phyloP scores from a whole-genome alignment of 2,329 filamentous ascomycete genomes.

The Fusarium armeniacum region DNA sequence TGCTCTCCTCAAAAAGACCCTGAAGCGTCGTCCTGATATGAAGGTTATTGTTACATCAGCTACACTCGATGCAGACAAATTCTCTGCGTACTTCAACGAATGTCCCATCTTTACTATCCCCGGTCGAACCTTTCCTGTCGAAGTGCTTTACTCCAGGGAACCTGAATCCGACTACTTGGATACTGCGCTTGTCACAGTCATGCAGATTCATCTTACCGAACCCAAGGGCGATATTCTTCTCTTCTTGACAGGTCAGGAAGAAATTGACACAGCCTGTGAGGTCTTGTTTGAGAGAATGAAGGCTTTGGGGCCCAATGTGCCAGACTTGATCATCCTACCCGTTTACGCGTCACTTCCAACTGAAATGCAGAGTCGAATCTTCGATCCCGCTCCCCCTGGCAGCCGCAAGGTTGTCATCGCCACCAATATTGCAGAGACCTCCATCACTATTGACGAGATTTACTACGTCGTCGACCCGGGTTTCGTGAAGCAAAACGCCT shows the following conservation, averaged over 20 bases:
- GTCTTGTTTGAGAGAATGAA: slow-evolving; percentile 97
- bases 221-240: slow-evolving; percentile 94
- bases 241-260: slow-evolving; percentile 96
- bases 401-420: slow-evolving; percentile 95
- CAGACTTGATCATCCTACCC: slow-evolving; percentile 91
- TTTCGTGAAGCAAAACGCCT: slow-evolving; percentile 97
- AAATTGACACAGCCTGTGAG: slow-evolving; percentile 96
- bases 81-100: slow-evolving; percentile 94
- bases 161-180: slow-evolving; percentile 97
- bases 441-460: slow-evolving; percentile 97
- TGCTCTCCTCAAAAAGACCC: slow-evolving; percentile 91
- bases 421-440: slow-evolving; percentile 98
- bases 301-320: slow-evolving; percentile 88
- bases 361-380: slow-evolving; percentile 94
- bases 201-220: slow-evolving; percentile 97
- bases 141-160: slow-evolving; percentile 94
- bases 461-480: slow-evolving; percentile 98
- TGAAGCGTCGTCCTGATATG: slow-evolving; percentile 86
- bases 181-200: slow-evolving; percentile 92
- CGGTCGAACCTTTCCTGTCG: slow-evolving; percentile 93
- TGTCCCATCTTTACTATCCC: slow-evolving; percentile 98
- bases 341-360: slow-evolving; percentile 96
- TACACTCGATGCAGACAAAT: slow-evolving; percentile 96
- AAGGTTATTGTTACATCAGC: slow-evolving; percentile 98
- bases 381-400: slow-evolving; percentile 90